Evolutionary conservation across 805 yeast species (phyloP).

Genomic region (Schwanniomyces pseudopolymorphus): DNA sequence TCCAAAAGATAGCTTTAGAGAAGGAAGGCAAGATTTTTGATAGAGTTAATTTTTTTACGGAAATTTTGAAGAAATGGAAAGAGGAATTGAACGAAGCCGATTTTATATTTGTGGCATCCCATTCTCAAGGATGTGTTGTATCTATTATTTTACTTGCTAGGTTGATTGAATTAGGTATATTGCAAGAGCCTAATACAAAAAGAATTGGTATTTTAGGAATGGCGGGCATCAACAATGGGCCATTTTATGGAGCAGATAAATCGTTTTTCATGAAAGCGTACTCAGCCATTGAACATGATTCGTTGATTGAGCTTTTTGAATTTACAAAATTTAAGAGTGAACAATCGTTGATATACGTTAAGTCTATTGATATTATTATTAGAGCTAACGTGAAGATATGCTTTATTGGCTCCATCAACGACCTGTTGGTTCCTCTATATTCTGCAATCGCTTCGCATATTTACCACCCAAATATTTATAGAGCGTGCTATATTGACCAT

Average conservation of each 20-base stretch:
- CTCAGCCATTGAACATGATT: constrained; percentile 85
- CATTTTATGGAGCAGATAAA: constrained; percentile 88
- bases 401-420: constrained; percentile 87
- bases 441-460: constrained; percentile 82
- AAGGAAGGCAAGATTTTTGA: constrained; percentile 90
- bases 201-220: constrained; percentile 77
- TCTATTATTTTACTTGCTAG: constrained; percentile 75
- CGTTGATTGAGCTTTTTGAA: constrained; percentile 82
- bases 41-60: constrained; percentile 78
- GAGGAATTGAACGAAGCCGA: constrained; percentile 66
- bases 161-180: constrained; percentile 57
- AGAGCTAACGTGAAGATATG: constrained; percentile 73
- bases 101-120: constrained; percentile 87
- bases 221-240: constrained; percentile 97
- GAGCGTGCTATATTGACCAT: constrained; percentile 88
- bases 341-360: constrained; percentile 70
- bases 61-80: constrained; percentile 67
- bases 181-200: constrained; percentile 38
- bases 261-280: constrained; percentile 82
- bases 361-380: constrained; percentile 63
- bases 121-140: constrained; percentile 96
- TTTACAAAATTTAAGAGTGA: constrained; percentile 74
- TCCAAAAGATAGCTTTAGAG: constrained; percentile 92
- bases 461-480: constrained; percentile 83
- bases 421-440: constrained; percentile 90